These are phyloP conservation scores for Logfia minima DNA, from an alignment of 129 eudicot genomes.

Conservation along the genomic window DNA sequence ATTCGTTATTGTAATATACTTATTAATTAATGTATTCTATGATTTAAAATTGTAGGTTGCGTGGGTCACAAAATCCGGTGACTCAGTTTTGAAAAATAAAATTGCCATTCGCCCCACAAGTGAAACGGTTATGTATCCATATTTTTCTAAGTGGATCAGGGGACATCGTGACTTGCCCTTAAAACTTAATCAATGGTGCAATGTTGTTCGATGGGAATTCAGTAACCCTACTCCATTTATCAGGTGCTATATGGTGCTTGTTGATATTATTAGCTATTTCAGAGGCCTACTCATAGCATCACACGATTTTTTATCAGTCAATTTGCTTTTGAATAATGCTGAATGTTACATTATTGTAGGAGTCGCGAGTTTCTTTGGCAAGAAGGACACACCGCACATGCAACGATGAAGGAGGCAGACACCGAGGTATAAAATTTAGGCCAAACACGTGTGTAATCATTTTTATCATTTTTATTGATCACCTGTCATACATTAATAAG, in stretches of 20 bases:
- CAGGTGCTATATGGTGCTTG: slow-evolving; percentile 32
- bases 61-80: slow-evolving; percentile 83
- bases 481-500: neutral
- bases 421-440: slow-evolving; percentile 44
- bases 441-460: neutral
- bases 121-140: slow-evolving; percentile 79
- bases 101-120: slow-evolving; percentile 82
- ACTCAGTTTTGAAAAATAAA: slow-evolving; percentile 58
- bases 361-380: slow-evolving; percentile 90
- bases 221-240: slow-evolving; percentile 80
- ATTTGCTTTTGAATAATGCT: neutral
- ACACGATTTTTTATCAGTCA: neutral
- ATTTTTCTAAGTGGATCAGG: slow-evolving; percentile 77
- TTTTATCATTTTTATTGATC: neutral
- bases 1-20: neutral
- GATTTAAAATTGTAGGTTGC: slow-evolving; percentile 54
- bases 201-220: slow-evolving; percentile 85
- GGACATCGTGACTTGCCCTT: slow-evolving; percentile 82
- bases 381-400: slow-evolving; percentile 86
- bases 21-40: neutral
- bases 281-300: neutral
- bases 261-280: neutral
- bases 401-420: slow-evolving; percentile 78
- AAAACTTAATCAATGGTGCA: slow-evolving; percentile 77
- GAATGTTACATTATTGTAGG: slow-evolving; percentile 35